Evolutionary conservation across 129 eudicot species (phyloP), one percentile per base, ranked within the genome.

Genomic region (Scalesia atractyloides): DNA sequence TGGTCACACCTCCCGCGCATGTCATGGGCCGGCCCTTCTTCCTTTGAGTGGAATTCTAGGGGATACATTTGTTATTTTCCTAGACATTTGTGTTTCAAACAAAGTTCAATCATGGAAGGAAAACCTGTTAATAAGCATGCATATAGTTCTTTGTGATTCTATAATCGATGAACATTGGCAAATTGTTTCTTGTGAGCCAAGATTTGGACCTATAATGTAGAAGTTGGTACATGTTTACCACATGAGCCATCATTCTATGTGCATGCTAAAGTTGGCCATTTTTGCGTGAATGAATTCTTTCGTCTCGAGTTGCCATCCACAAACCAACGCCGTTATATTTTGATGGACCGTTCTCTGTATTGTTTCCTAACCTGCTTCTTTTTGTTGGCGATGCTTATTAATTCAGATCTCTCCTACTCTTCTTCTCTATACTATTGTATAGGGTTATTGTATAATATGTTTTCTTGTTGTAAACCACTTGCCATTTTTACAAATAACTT

Each of bases 171-270:
- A 64, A 64, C 51, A 17, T 47, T 24, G 43, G 24, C 22, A 52
- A 19, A 33, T 34, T 9, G 8, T 16, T 43, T 75, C 46, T 41
- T 50, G 49, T 18, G 44, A 53, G 50, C 58, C 60, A 41, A 5
- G 16, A 39, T 68, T 24, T 52, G 20, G 60, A 26, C 58, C 17
- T 16, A 51, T 3, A 16, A 12, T 17, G 60, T 17, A 19, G 77
- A 78, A 71, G 82, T 65, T 71, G 65, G 68, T 54, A 71, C 58
- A 78, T 78, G 82, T 78, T 63, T 71, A 78, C 9, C 33, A 64
- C 82, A 65, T 78, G 82, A 71, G 73, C 62, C 46, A 64, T 71
- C 82, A 78, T 64, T 64, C 67, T 44, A 78, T 63, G 43, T 75
- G 34, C 56, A 49, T 37, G 30, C 46, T 69, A 61, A 8, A 60